phyloP scores from a whole-genome alignment of 192 early-diverging fungal genomes.

The Backusella sp. region DNA sequence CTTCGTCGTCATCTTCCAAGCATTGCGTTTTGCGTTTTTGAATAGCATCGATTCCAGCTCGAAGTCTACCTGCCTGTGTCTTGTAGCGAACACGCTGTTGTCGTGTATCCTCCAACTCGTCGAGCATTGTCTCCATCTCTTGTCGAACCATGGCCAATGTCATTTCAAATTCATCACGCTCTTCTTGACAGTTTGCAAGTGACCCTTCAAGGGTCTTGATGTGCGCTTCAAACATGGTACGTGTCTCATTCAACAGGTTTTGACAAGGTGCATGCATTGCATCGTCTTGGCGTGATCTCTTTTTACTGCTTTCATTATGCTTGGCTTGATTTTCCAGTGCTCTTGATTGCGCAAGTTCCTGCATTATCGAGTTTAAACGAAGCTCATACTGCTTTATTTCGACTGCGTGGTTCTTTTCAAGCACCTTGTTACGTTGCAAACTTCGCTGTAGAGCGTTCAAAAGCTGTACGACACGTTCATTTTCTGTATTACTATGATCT shows the following conservation, averaged over 20 bases:
- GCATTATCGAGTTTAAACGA: background rate
- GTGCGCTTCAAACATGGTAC: background rate
- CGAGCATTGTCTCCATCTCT: slow-evolving; percentile 15
- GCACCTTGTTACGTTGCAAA: background rate
- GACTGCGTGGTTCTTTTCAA: background rate
- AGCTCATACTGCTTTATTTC: background rate
- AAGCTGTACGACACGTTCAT: background rate
- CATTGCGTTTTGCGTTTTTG: background rate
- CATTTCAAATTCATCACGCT: background rate
- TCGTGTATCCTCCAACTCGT: slow-evolving; percentile 6
- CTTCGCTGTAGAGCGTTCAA: background rate
- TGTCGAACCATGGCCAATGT: slow-evolving; percentile 10
- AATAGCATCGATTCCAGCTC: slow-evolving; percentile 14
- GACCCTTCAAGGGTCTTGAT: background rate
- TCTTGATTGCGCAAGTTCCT: background rate
- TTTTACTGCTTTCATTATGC: background rate
- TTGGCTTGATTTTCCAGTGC: background rate
- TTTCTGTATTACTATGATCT: background rate
- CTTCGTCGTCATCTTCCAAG: background rate
- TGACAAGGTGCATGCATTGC: background rate
- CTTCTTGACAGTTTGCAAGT: slow-evolving; percentile 9
- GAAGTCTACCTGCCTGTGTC: slow-evolving; percentile 9
- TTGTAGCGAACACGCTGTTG: slow-evolving; percentile 7
- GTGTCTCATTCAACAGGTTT: background rate
- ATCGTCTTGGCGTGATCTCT: background rate